phyloP scores from a whole-genome alignment of 1,284 basidiomycete species.

The Ceratobasidium theobromae region DNA sequence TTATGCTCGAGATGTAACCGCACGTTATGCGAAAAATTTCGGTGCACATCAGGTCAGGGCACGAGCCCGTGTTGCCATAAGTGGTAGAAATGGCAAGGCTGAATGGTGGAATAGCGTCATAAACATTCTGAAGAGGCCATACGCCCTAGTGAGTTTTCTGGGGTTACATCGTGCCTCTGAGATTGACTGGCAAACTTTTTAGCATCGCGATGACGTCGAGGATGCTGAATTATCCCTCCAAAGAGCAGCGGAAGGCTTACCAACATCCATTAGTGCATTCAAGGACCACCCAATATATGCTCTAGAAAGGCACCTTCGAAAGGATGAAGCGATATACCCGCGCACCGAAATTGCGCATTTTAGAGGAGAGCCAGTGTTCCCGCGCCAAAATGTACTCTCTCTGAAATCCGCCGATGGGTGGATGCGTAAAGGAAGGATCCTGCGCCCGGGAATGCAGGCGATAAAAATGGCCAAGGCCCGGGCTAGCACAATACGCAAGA shows the following conservation, averaged over 20 bases:
- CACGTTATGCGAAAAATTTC: conserved; percentile 72
- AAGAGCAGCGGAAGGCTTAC: conserved; percentile 91
- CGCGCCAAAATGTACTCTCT: conserved; percentile 76
- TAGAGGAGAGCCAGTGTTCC: conserved; percentile 90
- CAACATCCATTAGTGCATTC: conserved; percentile 86
- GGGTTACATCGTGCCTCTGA: not conserved
- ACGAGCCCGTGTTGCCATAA: conserved; percentile 59
- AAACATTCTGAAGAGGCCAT: conserved; percentile 65
- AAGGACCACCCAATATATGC: conserved; percentile 96
- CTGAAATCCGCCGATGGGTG: conserved; percentile 93
- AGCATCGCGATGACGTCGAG: conserved; percentile 92
- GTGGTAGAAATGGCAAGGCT: conserved; percentile 56
- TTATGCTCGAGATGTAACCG: conserved; percentile 54
- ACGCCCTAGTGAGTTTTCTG: conserved; percentile 64
- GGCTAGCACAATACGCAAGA: conserved; percentile 78
- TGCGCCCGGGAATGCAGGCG: conserved; percentile 77
- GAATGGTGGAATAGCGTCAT: conserved; percentile 87
- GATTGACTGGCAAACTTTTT: conserved; percentile 33
- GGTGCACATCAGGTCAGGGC: conserved; percentile 80
- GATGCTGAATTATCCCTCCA: conserved; percentile 86
- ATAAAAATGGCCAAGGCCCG: conserved; percentile 90
- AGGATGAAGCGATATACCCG: conserved; percentile 87
- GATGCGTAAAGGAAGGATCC: conserved; percentile 82
- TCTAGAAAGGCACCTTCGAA: conserved; percentile 84
- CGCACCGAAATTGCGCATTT: conserved; percentile 86